phyloP scores from a whole-genome alignment of 2,329 filamentous ascomycete genomes.

The Pseudogymnoascus sp. region DNA sequence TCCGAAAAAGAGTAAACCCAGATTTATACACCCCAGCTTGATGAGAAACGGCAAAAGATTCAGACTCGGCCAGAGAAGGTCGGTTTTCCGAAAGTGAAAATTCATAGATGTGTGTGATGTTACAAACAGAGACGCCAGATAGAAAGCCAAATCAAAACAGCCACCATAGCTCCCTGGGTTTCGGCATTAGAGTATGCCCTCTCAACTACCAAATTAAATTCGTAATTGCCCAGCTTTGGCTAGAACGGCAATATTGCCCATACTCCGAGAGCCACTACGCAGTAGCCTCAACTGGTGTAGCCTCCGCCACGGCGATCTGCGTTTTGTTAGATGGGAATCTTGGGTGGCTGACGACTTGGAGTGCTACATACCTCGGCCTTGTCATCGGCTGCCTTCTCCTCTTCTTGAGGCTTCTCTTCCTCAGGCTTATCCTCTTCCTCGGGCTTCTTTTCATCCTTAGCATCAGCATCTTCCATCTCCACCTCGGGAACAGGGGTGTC shows the following conservation, averaged over 20 bases:
- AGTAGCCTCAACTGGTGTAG: constrained; percentile 2
- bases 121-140: constrained; percentile 8
- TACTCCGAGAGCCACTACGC: background rate
- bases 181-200: background rate
- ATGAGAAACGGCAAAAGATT: constrained; percentile 1
- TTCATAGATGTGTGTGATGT: constrained; percentile 7
- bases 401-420: constrained; percentile 10
- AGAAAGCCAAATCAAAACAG: constrained; percentile 8
- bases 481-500: constrained; percentile 27
- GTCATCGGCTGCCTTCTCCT: constrained; percentile 7
- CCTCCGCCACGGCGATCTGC: background rate
- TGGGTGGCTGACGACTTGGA: background rate
- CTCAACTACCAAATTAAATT: constrained; percentile 8
- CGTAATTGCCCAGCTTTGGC: constrained; percentile 8
- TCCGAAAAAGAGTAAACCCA: constrained; percentile 7
- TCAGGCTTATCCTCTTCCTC: constrained; percentile 32
- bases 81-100: constrained; percentile 1
- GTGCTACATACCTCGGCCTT: constrained; percentile 6
- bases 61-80: constrained; percentile 1
- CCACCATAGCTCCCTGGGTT: constrained; percentile 3
- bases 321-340: background rate
- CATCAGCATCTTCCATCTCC: constrained; percentile 29
- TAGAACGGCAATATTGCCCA: background rate
- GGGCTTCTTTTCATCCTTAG: constrained; percentile 34
- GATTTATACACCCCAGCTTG: background rate